phyloP scores from a whole-genome alignment of 176 grass and related monocot species.

The Leersia perrieri region DNA sequence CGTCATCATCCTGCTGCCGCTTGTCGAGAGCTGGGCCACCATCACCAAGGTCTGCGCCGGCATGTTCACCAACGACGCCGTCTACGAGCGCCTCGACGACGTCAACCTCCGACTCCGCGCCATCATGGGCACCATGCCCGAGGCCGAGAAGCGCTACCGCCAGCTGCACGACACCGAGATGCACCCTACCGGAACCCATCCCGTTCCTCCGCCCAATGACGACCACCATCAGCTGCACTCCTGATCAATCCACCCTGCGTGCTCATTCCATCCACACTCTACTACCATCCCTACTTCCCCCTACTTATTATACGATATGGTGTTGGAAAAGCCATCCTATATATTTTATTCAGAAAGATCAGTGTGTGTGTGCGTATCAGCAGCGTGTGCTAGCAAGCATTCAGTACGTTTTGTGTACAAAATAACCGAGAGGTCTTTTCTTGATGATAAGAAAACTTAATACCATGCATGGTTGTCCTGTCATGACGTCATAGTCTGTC shows the following conservation, averaged over 20 bases:
- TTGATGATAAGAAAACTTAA: no score
- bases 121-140: slow-evolving; percentile 57
- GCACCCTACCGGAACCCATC: slow-evolving; percentile 24
- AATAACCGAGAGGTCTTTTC: no score
- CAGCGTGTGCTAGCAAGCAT: no score
- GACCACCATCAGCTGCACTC: neutral
- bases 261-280: neutral
- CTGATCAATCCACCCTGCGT: neutral
- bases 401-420: no score
- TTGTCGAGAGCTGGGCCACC: slow-evolving; percentile 67
- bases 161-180: slow-evolving; percentile 17
- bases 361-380: no score
- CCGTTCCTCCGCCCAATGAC: neutral
- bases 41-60: slow-evolving; percentile 50
- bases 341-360: no score
- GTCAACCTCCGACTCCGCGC: slow-evolving; percentile 45
- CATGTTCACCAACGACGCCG: slow-evolving; percentile 63
- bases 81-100: slow-evolving; percentile 51
- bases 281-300: neutral
- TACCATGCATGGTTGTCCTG: no score
- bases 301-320: neutral
- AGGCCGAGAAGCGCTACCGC: slow-evolving; percentile 47
- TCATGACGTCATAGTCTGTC: no score
- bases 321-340: no score
- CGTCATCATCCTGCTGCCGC: slow-evolving; percentile 64